Evolutionary conservation across 371 early-diverging fungal species (phyloP), one percentile per base, ranked within the genome.

Genomic region (Syncephalastrum sp.): DNA sequence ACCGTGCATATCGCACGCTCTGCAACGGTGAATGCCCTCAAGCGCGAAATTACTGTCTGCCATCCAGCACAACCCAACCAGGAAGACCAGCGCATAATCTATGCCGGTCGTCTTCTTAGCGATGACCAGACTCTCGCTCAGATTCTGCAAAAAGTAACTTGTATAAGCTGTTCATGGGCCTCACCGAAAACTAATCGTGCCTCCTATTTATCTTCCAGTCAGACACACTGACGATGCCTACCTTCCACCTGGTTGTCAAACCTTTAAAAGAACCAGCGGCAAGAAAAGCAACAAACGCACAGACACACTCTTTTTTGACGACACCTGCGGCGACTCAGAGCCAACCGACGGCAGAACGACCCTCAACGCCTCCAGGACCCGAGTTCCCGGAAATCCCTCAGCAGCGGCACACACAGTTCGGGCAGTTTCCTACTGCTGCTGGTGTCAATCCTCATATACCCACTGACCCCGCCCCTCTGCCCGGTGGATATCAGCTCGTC

Each of bases 231-330:
- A 57, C 55, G 5, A 47, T 54, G 19, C 74, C 74, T 16, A 76
- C 66, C 3, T 70, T 79, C 42, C 79, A 79, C 56, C 63, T 79
- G 24, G 79, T 79, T 3, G 74, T 76, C 24, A 79, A 79, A 50
- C 74, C 76, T 47, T 67, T 70, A 12, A 33, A 33, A 0, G 42
- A 24, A 54, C 41, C 49, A 24, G 15, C 62, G 5, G 5, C 27
- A 49, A 7, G 21, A 12, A 53, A 47, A 43, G 15, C 58, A 19
- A 23, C 48, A 45, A 50, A 43, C 44, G 10, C 16, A 15, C n/a
- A 49, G n/a, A 6, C 38, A 10, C 12, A 8, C 2, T 33, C 38
- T 12, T 33, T 10, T 2, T 12, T 10, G 38, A 8, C 38, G 0
- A 12, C 38, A 10, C 12, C 38, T 33, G 10, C 38, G 0, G 8